These are phyloP conservation scores for Leptographium procerum DNA, from an alignment of 2,329 filamentous ascomycete genomes.

Conservation along the genomic window DNA sequence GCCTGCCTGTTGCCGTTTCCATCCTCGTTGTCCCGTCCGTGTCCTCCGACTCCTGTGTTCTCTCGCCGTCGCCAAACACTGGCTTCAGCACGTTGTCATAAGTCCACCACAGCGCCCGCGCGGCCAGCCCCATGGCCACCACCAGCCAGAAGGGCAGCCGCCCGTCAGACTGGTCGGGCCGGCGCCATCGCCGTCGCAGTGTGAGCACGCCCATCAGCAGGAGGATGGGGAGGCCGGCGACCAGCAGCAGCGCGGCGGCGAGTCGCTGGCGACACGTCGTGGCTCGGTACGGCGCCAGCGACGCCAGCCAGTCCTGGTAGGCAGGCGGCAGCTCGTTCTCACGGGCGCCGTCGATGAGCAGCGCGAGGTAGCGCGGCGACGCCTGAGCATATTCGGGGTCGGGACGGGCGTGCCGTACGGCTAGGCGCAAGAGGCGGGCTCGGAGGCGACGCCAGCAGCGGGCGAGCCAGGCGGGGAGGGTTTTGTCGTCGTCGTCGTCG, in stretches of 20 bases:
- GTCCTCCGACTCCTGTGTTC: conserved; percentile 28
- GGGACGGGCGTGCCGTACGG: conserved; percentile 39
- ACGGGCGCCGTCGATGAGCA: conserved; percentile 65
- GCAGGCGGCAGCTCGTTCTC: conserved; percentile 71
- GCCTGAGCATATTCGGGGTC: conserved; percentile 67
- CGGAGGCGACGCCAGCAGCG: conserved; percentile 26
- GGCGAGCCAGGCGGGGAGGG: conserved; percentile 6
- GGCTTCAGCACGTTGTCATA: conserved; percentile 39
- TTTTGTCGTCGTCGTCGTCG: conserved; percentile 10
- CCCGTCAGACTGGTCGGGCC: conserved; percentile 26
- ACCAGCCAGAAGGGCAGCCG: conserved; percentile 55
- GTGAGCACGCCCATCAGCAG: conserved; percentile 33
- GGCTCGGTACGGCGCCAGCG: conserved; percentile 57
- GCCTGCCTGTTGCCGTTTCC: neutral
- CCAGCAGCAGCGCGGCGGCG: conserved; percentile 52
- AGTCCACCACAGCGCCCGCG: conserved; percentile 33
- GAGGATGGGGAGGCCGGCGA: conserved; percentile 47
- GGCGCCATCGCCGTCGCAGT: neutral
- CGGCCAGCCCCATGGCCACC: conserved; percentile 36
- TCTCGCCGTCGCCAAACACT: conserved; percentile 80
- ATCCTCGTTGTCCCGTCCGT: conserved; percentile 11
- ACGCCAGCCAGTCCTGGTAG: conserved; percentile 63
- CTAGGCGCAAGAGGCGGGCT: conserved; percentile 27
- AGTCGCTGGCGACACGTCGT: conserved; percentile 56
- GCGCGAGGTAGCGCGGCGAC: conserved; percentile 69